Evolutionary conservation across 2,329 filamentous ascomycete species (phyloP), one percentile per base, ranked within the genome.

Genomic region (Pseudocercospora eumusae): DNA sequence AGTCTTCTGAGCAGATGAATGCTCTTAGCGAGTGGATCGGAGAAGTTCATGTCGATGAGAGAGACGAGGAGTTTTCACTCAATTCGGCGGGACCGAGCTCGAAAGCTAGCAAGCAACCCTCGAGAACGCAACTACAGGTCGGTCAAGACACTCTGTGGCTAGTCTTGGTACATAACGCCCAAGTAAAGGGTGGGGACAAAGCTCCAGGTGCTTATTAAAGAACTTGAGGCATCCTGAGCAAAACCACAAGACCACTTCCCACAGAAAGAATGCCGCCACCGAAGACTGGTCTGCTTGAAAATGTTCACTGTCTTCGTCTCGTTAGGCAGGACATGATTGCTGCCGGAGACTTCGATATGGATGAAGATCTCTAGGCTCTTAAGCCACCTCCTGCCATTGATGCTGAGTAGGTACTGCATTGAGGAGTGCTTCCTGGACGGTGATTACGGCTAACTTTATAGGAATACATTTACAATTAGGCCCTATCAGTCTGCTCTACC

Each of bases 131-230:
- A 23, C 50, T 67, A 44, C 59, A 64, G 59, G 45, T 65, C n/a
- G 63, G 57, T 9, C 10, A 27, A 11, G 42, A 45, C 15, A 63
- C 65, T 13, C 45, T 67, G 36, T 67, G 63, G 63, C 53, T 67
- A 13, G 60, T 67, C 7, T 20, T 67, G 18, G 56, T 53, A 6
- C 53, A 52, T 36, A 25, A 52, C 18, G 59, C 52, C 23, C 53
- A 56, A 21, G 25, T 52, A 3, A 33, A 56, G 15, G 57, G 20
- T n/a, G n/a, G 45, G 13, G 15, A 33, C 21, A n/a, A 27, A 25
- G 11, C 47, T 28, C 15, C 21, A 9, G 23, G 31, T 27, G 11
- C 21, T n/a, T 25, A 52, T 9, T 10, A 28, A 10, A 15, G 47
- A 23, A 52, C 47, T 15, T 52, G 23, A 25, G 21, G 21, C 11